phyloP scores from a whole-genome alignment of 768 basidiomycete species.

The Leccinellum albellum region DNA sequence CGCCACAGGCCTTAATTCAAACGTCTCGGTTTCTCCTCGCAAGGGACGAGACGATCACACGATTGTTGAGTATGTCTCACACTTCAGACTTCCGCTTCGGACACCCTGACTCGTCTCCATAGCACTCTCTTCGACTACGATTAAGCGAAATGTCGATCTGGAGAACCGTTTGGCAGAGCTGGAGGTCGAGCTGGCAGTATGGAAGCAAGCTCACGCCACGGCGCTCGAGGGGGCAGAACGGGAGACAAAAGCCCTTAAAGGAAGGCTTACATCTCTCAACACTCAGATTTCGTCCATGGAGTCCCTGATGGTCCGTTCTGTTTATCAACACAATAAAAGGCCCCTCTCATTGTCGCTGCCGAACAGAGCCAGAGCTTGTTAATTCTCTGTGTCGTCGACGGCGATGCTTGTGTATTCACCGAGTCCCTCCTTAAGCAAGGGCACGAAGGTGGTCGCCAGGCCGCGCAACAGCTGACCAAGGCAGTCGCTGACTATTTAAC shows the following conservation, averaged over 20 bases:
- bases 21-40: conserved; percentile 16
- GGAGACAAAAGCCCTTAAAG: conserved; percentile 63
- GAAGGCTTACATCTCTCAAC: conserved; percentile 61
- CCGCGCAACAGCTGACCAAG: conserved; percentile 63
- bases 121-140: conserved; percentile 64
- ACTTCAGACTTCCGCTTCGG: conserved; percentile 1
- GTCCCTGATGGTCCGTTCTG: conserved; percentile 39
- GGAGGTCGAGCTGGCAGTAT: conserved; percentile 63
- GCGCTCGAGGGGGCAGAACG: conserved; percentile 61
- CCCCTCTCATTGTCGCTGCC: conserved; percentile 2
- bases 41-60: conserved; percentile 66
- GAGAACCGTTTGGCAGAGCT: conserved; percentile 64
- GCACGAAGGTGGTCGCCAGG: conserved; percentile 57
- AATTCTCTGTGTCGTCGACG: conserved; percentile 73
- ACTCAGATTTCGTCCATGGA: conserved; percentile 59
- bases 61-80: conserved; percentile 50
- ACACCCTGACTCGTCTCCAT: conserved; percentile 9
- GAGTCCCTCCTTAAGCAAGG: conserved; percentile 58
- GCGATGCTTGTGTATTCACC: conserved; percentile 65
- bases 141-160: conserved; percentile 60
- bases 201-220: conserved; percentile 67
- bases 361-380: conserved; percentile 60
- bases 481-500: conserved; percentile 65
- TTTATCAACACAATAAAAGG: neutral
- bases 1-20: conserved; percentile 16